Base-by-base conservation (phyloP, 1,139 yeast genomes). In the Magnusiomyces paraingens region DNA sequence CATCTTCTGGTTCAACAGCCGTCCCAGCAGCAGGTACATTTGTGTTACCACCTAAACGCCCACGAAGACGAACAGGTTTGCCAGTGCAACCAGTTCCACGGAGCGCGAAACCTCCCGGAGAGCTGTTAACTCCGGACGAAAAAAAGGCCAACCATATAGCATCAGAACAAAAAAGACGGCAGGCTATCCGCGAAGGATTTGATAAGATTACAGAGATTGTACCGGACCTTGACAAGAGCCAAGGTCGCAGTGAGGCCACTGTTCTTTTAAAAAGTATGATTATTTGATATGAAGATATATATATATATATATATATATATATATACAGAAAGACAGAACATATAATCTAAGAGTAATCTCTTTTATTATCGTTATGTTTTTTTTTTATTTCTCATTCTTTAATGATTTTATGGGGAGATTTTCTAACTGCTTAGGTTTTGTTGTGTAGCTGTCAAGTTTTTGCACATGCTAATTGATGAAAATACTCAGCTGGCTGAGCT, bases 111-210 rank as follows among this genome's bases (percentile, higher is more conserved):
- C 58, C 61, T 21, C 61, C 61, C 2, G 66, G 67, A n/a, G 66
- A 59, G 41, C 59, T 64, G 36, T 57, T 66, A 26, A 61, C 67
- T 2, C 57, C 61, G 12, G 69, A 66, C 52, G 68, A 65, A 54
- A 66, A 66, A 50, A 64, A 63, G 52, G 60, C 70, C 41, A 74
- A 73, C 54, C 80, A 76, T 57, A 75, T 76, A 15, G 77, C 76
- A n/a, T 74, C 79, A 0, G 81, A 77, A 57, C 75, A 77, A 58
- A 75, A 74, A 58, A 68, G 81, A 36, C 66, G 81, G 17, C 72
- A 71, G 55, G 79, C 80, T 2, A 77, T 77, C 35, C 66, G 80
- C 10, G 74, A 71, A 20, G 78, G 76, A 1, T 77, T 75, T 54
- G 73, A 69, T 51, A 66, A 65, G 52, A 63, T 77, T n/a, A 70